Conservation (phyloP, 208 protist genomes). For the Kentomonas sorsogonicus region DNA sequence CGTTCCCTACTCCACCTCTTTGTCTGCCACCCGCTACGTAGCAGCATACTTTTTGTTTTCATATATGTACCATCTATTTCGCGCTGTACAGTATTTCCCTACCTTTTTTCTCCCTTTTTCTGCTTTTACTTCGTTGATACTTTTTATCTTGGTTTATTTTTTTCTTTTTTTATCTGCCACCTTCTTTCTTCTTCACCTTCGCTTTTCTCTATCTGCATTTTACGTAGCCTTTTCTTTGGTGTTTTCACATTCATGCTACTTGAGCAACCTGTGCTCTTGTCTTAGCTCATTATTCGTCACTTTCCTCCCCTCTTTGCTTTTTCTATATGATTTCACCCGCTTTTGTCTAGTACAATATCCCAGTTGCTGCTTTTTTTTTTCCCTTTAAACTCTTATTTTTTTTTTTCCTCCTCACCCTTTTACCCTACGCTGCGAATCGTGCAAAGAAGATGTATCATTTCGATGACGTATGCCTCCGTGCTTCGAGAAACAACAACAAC, state of each 20-base stretch:
- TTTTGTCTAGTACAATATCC: too few relatives aligned
- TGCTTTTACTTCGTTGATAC: slow-evolving; percentile 8
- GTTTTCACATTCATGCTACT: slow-evolving; percentile 8
- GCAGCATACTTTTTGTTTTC: slow-evolving; percentile 4
- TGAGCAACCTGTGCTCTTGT: background rate
- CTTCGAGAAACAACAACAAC: too few relatives aligned
- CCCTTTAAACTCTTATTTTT: slow-evolving; percentile 11
- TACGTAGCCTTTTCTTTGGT: slow-evolving; percentile 1
- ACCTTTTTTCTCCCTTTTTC: slow-evolving; percentile 9
- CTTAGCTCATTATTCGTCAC: slow-evolving; percentile 1
- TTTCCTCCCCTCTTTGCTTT: slow-evolving; percentile 5
- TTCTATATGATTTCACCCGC: too few relatives aligned
- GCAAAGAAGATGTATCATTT: background rate
- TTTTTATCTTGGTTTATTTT: background rate
- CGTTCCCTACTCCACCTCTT: too few relatives aligned
- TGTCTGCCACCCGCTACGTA: too few relatives aligned
- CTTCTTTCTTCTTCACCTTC: slow-evolving; percentile 3
- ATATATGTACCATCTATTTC: slow-evolving; percentile 10
- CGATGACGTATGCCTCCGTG: too few relatives aligned
- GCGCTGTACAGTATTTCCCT: slow-evolving; percentile 1
- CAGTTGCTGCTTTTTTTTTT: background rate
- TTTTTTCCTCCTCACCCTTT: too few relatives aligned
- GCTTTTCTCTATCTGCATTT: slow-evolving; percentile 5
- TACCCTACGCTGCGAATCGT: too few relatives aligned
- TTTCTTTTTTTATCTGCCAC: slow-evolving; percentile 6